Evolutionary conservation across 164 flowering plant genomes (phyloP).

Genomic region (Liriodendron chinense): DNA sequence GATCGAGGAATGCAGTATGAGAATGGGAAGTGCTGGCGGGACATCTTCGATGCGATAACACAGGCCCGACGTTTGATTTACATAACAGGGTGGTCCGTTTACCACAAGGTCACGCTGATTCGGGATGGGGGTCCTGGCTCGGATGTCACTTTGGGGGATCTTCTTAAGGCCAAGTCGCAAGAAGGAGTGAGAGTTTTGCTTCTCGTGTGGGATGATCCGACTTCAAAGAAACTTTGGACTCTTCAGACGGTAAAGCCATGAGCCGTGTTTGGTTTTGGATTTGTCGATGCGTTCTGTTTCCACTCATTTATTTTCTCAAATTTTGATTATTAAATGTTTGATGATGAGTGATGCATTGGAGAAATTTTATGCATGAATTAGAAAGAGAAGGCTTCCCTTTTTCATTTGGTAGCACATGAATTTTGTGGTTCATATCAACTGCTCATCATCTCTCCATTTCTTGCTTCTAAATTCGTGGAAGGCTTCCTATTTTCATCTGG

Average conservation of each 20-base stretch:
- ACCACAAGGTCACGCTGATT: conserved; percentile 75
- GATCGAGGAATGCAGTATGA: conserved; percentile 58
- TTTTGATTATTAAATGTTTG: too few relatives aligned
- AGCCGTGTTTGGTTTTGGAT: background rate
- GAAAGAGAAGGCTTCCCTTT: too few relatives aligned
- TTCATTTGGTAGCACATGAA: too few relatives aligned
- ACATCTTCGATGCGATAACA: conserved; percentile 76
- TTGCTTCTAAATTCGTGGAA: too few relatives aligned
- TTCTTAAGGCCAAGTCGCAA: conserved; percentile 80
- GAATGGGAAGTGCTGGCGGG: conserved; percentile 93
- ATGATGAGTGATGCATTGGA: too few relatives aligned
- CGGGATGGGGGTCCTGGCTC: conserved; percentile 47
- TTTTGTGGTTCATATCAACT: too few relatives aligned
- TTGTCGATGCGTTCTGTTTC: background rate
- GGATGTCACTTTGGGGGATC: conserved; percentile 68
- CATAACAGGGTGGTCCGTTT: conserved; percentile 96
- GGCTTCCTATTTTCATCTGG: too few relatives aligned
- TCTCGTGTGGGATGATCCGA: conserved; percentile 98
- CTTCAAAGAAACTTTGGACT: conserved; percentile 82
- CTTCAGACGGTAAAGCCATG: conserved; percentile 51
- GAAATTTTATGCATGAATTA: too few relatives aligned
- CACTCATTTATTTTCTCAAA: background rate
- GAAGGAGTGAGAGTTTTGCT: conserved; percentile 96
- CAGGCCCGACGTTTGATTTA: conserved; percentile 76
- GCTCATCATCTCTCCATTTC: too few relatives aligned